Evolutionary conservation across 768 basidiomycete genomes (phyloP).

Genomic region (Sistotremastrum suecicum): DNA sequence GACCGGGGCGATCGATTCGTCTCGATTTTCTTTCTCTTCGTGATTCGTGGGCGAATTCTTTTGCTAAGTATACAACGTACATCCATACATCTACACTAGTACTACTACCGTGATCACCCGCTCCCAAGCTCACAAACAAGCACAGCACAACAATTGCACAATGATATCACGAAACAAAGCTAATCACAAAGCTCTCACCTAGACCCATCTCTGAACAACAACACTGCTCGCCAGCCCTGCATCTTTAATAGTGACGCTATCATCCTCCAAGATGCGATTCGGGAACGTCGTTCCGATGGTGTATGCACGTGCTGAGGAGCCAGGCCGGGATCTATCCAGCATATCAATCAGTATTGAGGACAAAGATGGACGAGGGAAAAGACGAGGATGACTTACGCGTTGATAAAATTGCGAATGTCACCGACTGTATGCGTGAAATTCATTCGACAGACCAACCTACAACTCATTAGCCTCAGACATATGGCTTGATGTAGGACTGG

Average conservation of each 20-base stretch:
- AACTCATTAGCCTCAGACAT: neutral
- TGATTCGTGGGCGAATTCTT: too few species aligned
- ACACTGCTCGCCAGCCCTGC: conserved; percentile 73
- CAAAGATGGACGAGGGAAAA: neutral
- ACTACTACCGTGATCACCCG: too few species aligned
- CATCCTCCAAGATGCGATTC: conserved; percentile 53
- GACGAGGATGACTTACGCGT: conserved; percentile 43
- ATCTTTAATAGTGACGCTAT: conserved; percentile 48
- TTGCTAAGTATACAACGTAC: too few species aligned
- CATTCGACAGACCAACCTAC: conserved; percentile 70
- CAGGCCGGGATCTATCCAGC: conserved; percentile 48
- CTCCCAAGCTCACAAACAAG: too few species aligned
- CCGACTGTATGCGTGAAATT: conserved; percentile 82
- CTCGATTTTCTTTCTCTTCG: too few species aligned
- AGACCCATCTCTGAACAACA: conserved; percentile 69
- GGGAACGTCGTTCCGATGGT: conserved; percentile 86
- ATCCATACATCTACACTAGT: too few species aligned
- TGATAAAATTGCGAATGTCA: conserved; percentile 78
- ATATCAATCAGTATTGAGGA: neutral
- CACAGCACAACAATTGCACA: too few species aligned
- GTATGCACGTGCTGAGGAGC: conserved; percentile 46
- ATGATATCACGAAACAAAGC: too few species aligned
- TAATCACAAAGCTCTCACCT: neutral
- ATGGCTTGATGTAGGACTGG: neutral
- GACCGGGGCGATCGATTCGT: too few species aligned